Evolutionary conservation across 257 asterid species (phyloP).

Genomic region (Solanum commersonii): DNA sequence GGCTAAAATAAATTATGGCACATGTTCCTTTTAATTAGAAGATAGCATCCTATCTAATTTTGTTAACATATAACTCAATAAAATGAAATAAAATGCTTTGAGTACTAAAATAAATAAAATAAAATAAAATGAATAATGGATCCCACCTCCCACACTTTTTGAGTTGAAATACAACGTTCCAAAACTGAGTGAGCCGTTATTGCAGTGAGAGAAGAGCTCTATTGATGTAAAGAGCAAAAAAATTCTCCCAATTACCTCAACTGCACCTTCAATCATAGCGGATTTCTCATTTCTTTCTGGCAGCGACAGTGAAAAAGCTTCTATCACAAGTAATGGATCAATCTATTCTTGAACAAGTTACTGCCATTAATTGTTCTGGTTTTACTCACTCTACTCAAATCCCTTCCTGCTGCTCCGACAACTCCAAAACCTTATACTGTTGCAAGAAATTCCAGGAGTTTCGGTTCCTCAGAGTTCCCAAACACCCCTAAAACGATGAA

Average conservation of each 20-base stretch:
- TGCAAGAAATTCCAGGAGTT: conserved; percentile 18
- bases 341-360: too few relatives aligned
- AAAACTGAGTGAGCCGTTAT: conserved; percentile 5
- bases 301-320: conserved; percentile 70
- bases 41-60: too few relatives aligned
- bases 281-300: conserved; percentile 17
- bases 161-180: not conserved
- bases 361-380: too few relatives aligned
- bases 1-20: not conserved
- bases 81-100: too few relatives aligned
- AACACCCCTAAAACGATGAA: not conserved
- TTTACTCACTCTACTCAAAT: too few relatives aligned
- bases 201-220: not conserved
- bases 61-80: too few relatives aligned
- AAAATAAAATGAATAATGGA: too few relatives aligned
- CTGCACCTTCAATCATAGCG: too few relatives aligned
- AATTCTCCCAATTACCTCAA: not conserved
- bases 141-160: not conserved
- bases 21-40: too few relatives aligned
- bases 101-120: too few relatives aligned
- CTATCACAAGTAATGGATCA: conserved; percentile 31
- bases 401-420: too few relatives aligned
- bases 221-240: not conserved
- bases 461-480: conserved; percentile 8
- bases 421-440: not conserved